Evolutionary conservation across 2,329 filamentous ascomycete species (phyloP), one percentile per base, ranked within the genome.

Genomic region (Aspergillus sp.): DNA sequence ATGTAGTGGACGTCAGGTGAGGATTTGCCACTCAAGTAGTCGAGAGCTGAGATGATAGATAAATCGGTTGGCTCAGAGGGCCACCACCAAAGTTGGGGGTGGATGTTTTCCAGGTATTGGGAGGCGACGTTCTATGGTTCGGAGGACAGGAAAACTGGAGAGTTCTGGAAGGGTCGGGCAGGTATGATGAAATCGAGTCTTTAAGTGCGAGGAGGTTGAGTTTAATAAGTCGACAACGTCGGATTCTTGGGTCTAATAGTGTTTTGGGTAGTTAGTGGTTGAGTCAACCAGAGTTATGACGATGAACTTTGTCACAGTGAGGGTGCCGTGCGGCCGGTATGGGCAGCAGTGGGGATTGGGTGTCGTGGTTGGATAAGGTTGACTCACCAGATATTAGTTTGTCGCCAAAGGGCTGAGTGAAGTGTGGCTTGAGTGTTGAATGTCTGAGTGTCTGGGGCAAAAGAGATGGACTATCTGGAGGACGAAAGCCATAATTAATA

Each of bases 81-180:
- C 61, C 57, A 60, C 58, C 62, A 62, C 34, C 20, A 61, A 56
- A 47, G 17, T 30, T 30, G 26, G 12, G n/a, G 12, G 12, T n/a
- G 41, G 39, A 42, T 30, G 42, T 22, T 52, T 45, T 20, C 51
- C 42, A 53, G 15, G 42, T 26, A 24, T 36, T 61, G 53, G 62
- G 60, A 65, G 65, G 66, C 58, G 65, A 65, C 57, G 61, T 69
- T 67, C 68, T 44, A 51, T 63, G 65, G 44, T 50, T 48, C 53
- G 53, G 30, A 32, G 18, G n/a, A 32, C 3, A 44, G 50, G 13
- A 42, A 17, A 17, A 30, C n/a, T 30, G 48, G 51, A 54, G 47
- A 6, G 51, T 54, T 54, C 51, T 54, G 22, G 51, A 54, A 54
- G 20, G 26, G 51, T 41, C 51, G 30, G 22, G 51, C 22, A 39